phyloP scores from a whole-genome alignment of 768 basidiomycete species.

The Mycena capillaripes region DNA sequence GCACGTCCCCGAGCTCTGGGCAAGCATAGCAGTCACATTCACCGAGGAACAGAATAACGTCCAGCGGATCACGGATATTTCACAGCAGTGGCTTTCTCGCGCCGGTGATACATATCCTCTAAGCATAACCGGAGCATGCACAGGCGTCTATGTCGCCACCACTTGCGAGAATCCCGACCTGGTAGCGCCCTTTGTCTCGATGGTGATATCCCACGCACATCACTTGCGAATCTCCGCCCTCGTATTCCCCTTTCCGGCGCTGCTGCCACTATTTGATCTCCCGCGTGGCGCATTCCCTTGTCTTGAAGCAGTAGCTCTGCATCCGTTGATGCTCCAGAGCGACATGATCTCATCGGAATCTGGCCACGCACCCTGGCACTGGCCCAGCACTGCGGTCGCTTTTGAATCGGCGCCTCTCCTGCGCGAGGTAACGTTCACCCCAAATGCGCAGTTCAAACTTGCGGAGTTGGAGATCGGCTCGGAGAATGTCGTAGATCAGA shows the following conservation, averaged over 20 bases:
- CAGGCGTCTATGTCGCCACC: neutral
- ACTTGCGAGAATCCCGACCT: constrained; percentile 1
- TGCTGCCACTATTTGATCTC: constrained; percentile 1
- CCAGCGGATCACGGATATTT: neutral
- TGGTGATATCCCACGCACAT: constrained; percentile 8
- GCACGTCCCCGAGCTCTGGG: constrained; percentile 18
- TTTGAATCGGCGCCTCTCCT: constrained; percentile 2
- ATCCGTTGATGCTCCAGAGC: neutral
- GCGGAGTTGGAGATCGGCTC: constrained; percentile 1
- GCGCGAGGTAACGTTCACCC: neutral
- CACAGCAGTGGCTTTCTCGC: constrained; percentile 23
- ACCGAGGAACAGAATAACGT: neutral
- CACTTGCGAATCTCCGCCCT: constrained; percentile 5
- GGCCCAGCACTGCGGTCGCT: constrained; percentile 5
- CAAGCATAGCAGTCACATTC: neutral
- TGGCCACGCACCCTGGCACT: neutral
- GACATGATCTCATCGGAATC: constrained; percentile 5
- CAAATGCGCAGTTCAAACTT: neutral
- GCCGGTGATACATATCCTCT: neutral
- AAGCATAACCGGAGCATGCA: constrained; percentile 10
- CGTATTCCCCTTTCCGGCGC: neutral
- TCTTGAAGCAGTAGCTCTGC: constrained; percentile 3
- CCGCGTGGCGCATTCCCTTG: constrained; percentile 2
- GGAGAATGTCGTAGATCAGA: neutral
- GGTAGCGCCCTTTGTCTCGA: neutral